phyloP scores from a whole-genome alignment of 2,329 filamentous ascomycete species.

The Phaeomoniella chlamydospora region DNA sequence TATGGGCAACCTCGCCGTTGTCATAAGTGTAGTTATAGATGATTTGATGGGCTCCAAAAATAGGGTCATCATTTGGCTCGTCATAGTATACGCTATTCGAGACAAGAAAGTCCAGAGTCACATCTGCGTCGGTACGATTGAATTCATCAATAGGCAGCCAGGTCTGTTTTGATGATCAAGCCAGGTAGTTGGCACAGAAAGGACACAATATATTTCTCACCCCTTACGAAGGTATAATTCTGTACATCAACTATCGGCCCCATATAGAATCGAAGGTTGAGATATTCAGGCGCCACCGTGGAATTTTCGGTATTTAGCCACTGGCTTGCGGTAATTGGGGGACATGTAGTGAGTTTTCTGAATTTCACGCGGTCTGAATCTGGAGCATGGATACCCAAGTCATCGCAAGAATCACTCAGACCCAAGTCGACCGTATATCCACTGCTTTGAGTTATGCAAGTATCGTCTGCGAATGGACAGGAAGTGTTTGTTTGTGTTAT shows the following conservation, averaged over 20 bases:
- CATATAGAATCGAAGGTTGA: not conserved
- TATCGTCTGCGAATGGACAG: conserved; percentile 7
- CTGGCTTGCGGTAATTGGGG: conserved; percentile 5
- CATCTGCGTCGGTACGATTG: conserved; percentile 15
- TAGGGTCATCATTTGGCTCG: conserved; percentile 14
- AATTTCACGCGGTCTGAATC: conserved; percentile 10
- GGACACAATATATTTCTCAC: not conserved
- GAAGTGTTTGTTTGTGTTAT: conserved; percentile 6
- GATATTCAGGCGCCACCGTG: not conserved
- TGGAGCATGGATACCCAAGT: conserved; percentile 15
- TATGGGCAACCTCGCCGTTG: not conserved
- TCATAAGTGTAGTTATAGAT: conserved; percentile 1
- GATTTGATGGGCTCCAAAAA: conserved; percentile 14
- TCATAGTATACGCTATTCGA: conserved; percentile 14
- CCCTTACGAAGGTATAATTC: conserved; percentile 1
- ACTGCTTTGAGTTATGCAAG: conserved; percentile 2
- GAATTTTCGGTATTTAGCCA: not conserved
- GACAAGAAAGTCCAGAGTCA: conserved; percentile 17
- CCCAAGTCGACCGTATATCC: conserved; percentile 9
- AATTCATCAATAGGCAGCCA: conserved; percentile 16
- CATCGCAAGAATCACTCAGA: conserved; percentile 11
- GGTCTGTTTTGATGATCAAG: not conserved
- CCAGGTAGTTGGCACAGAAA: not conserved
- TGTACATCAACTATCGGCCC: not conserved
- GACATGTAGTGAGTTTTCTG: conserved; percentile 12